Base-by-base conservation (phyloP, 2,329 filamentous ascomycete species). In the Hypoxylon sp. region DNA sequence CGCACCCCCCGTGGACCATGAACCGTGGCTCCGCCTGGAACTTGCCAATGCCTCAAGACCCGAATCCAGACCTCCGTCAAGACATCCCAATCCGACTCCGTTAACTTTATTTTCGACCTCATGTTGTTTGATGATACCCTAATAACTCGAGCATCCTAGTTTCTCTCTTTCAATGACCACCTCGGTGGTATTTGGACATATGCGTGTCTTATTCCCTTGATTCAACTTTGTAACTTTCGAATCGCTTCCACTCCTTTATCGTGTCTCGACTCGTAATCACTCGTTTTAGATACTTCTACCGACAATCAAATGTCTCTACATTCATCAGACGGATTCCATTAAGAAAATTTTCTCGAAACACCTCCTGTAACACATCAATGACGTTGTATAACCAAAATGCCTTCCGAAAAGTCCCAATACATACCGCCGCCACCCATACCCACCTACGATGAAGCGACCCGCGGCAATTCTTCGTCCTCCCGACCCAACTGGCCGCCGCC, bases 401-500 rank as follows among this genome's bases (percentile, higher is more conserved):
- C 79, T 74, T 79, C 82, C 70, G 85, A 88, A 79, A 89, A 89
- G 73, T 81, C 83, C 63, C 83, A 83, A 67, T 89, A 90, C 79
- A 86, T 88, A 76, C 82, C 85, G 70, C 85, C 91, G 50, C 91
- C 93, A 58, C 92, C 92, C 33, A 95, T 96, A 78, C 93, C 93
- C 31, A 90, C 90, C 49, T 96, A 96, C 81, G 93, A 95, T 80
- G 93, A 97, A 83, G 93, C 93, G 70, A 89, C 89, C 17, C 89
- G 87, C 37, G 83, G 86, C 68, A 79, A 87, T 78, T 84, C 91
- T 81, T 82, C 85, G 17, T 74, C 74, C 44, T 73, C 75, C 30
- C 56, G 69, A 17, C 63, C 88, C 78, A 85, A 91, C 81, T 85
- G 88, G 75, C 87, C 88, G 81, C 85, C 89, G 79, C 84, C 86